Conservation (phyloP, 2,329 filamentous ascomycete genomes). For the Colletotrichum karsti region DNA sequence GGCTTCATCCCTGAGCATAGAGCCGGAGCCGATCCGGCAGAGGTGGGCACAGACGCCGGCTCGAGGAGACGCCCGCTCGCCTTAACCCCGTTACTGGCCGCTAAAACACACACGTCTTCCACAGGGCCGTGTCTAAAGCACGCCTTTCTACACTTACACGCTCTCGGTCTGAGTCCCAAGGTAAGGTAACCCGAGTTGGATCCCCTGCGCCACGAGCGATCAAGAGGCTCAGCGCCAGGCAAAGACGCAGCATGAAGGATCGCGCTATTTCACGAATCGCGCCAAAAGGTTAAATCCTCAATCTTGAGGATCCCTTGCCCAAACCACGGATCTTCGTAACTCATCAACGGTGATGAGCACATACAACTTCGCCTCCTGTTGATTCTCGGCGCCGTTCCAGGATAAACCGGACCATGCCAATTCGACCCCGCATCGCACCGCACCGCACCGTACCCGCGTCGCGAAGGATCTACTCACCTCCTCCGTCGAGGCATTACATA, state of each 20-base stretch:
- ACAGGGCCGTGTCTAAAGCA: background rate
- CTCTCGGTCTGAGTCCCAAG: no score
- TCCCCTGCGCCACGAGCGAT: background rate
- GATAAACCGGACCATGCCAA: background rate
- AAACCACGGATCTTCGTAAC: no score
- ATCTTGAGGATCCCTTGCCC: background rate
- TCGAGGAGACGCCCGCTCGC: background rate
- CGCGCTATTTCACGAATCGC: background rate
- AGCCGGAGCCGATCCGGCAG: background rate
- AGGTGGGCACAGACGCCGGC: background rate
- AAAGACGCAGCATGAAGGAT: background rate
- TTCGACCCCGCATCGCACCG: background rate
- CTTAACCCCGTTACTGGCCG: background rate
- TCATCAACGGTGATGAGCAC: background rate
- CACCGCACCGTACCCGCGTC: background rate
- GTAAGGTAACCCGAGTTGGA: background rate
- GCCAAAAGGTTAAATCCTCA: background rate
- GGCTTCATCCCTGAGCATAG: background rate
- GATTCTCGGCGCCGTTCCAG: background rate
- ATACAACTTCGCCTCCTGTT: background rate
- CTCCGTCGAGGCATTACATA: background rate
- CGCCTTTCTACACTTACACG: background rate
- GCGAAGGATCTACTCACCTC: no score
- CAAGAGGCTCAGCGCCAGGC: background rate
- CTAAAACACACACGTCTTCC: background rate